Base-by-base conservation (phyloP, 2,329 filamentous ascomycete genomes). In the Cladosporium halotolerans region DNA sequence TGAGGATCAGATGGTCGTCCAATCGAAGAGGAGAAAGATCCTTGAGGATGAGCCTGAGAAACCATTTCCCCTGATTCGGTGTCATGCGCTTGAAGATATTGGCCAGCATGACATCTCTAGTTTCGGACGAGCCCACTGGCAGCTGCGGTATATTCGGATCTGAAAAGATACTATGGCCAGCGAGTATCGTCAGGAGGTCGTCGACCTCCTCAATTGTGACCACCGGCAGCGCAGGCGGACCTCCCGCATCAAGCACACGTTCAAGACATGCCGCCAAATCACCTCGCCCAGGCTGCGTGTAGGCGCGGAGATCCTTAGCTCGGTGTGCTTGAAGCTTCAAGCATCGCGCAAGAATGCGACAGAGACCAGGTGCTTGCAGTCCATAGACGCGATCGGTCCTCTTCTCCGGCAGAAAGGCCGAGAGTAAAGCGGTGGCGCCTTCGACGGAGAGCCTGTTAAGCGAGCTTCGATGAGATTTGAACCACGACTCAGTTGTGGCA, bases 51-150 rank as follows among this genome's bases (percentile, higher is more conserved):
- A 96, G 73, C 3, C 91, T 79, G 0, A 88, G 88, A 9, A 96
- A 76, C 91, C 91, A 96, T 70, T 96, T 96, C 3, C 84, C 86
- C 64, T 95, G 88, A 41, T 76, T 74, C 3, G 88, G 80, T 43
- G 75, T 75, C 9, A 89, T 65, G 7, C 80, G 78, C 31, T 70
- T 73, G 62, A 86, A 87, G 1, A 91, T 64, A 0, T 67, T 65
- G 16, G 74, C 74, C 1, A 92, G 67, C 3, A 76, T 66, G 18
- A 74, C 68, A 63, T 79, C 62, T 61, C 73, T 66, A 2, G 50
- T 53, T 31, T 59, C 58, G 4, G 62, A 65, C 8, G 63, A 64
- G 13, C 53, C 40, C 9, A 56, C 55, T 10, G 60, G 61, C 16
- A 58, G 36, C 45, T 53, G 50, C 9, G 46, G 76, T 51, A 89